These are phyloP conservation scores for Dendrocalamus sinicus DNA, from an alignment of 176 grass and related monocot genomes.

Conservation along the genomic window DNA sequence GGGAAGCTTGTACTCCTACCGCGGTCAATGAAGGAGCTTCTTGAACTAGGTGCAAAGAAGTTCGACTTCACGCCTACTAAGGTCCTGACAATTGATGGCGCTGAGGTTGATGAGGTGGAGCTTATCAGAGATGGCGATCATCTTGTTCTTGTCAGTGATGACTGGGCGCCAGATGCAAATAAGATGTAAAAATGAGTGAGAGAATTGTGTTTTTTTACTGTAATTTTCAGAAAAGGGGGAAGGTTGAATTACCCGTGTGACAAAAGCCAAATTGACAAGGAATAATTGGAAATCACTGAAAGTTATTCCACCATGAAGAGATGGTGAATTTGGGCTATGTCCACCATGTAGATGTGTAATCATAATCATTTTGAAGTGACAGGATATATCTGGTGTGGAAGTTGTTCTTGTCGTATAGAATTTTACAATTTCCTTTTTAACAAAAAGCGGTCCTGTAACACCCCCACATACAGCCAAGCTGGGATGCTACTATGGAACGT, in stretches of 20 bases:
- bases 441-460: neutral
- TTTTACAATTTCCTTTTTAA: neutral
- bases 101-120: slow-evolving; percentile 78
- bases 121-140: slow-evolving; percentile 88
- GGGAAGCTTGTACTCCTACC: slow-evolving; percentile 76
- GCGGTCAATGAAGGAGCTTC: slow-evolving; percentile 64
- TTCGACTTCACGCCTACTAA: slow-evolving; percentile 56
- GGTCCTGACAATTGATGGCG: slow-evolving; percentile 67
- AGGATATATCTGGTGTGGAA: neutral
- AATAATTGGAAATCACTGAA: slow-evolving; percentile 3
- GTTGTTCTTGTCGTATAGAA: slow-evolving; percentile 26
- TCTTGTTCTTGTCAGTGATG: slow-evolving; percentile 62
- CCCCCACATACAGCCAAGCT: too few relatives aligned
- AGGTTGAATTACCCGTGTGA: neutral
- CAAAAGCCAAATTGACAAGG: slow-evolving; percentile 2
- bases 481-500: too few relatives aligned
- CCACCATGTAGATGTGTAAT: slow-evolving; percentile 13
- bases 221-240: neutral
- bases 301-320: slow-evolving; percentile 24
- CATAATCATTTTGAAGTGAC: slow-evolving; percentile 1
- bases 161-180: slow-evolving; percentile 48
- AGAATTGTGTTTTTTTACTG: neutral
- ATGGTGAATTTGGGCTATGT: neutral
- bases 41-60: slow-evolving; percentile 67
- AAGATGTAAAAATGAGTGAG: neutral